phyloP scores from a whole-genome alignment of 306 rosid genomes.

The Cicer judaicum region DNA sequence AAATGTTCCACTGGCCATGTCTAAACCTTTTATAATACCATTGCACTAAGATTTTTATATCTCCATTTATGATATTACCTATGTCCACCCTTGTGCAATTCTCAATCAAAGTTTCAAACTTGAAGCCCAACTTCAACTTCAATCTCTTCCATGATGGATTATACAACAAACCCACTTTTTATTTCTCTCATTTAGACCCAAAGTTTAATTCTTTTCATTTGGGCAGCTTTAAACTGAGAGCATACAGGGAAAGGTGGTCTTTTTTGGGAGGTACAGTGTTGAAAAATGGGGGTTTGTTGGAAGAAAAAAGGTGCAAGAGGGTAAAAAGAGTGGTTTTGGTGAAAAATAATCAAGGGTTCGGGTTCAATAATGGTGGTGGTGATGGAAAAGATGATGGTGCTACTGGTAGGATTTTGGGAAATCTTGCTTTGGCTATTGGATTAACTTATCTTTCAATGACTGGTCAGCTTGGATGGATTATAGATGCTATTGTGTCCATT shows the following conservation, averaged over 20 bases:
- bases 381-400: slow-evolving; percentile 76
- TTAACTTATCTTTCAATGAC: slow-evolving; percentile 91
- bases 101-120: slow-evolving; percentile 56
- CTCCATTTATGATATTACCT: slow-evolving; percentile 33
- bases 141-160: slow-evolving; percentile 42
- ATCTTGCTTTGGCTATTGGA: slow-evolving; percentile 87
- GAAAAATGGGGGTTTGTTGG: slow-evolving; percentile 50
- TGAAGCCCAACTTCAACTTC: slow-evolving; percentile 41
- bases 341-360: slow-evolving; percentile 78
- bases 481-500: slow-evolving; percentile 94
- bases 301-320: slow-evolving; percentile 50
- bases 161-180: slow-evolving; percentile 53
- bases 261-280: slow-evolving; percentile 43
- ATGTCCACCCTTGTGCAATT: slow-evolving; percentile 59
- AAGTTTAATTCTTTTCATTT: slow-evolving; percentile 50
- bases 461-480: slow-evolving; percentile 97
- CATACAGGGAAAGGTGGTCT: slow-evolving; percentile 45
- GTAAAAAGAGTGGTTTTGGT: slow-evolving; percentile 64
- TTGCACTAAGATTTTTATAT: not conserved
- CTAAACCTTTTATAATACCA: slow-evolving; percentile 19
- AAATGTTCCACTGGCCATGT: slow-evolving; percentile 39
- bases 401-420: slow-evolving; percentile 73
- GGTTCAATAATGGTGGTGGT: slow-evolving; percentile 77
- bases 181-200: slow-evolving; percentile 43
- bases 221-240: slow-evolving; percentile 51